These are phyloP conservation scores for Candolleomyces efflorescens DNA, from an alignment of 768 basidiomycete genomes.

Conservation along the genomic window DNA sequence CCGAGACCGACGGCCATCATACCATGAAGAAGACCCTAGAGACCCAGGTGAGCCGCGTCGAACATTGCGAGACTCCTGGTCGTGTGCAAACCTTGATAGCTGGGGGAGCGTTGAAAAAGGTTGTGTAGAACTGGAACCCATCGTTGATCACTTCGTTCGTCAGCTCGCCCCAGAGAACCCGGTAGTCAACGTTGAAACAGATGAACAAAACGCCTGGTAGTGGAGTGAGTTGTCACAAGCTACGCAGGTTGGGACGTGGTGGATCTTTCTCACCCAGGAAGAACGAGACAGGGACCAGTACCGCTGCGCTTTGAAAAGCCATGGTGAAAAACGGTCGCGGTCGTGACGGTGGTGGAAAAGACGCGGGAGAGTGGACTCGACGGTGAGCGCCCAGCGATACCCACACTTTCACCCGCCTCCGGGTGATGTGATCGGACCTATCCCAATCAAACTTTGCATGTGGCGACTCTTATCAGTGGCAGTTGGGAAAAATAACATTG, in stretches of 20 bases:
- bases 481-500: background rate
- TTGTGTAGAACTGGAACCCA: conserved; percentile 86
- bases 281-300: conserved; percentile 84
- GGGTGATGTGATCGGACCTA: background rate
- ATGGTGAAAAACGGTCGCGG: conserved; percentile 33
- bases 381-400: background rate
- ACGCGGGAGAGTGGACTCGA: background rate
- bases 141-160: conserved; percentile 65
- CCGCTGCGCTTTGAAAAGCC: conserved; percentile 89
- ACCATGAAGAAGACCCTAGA: conserved; percentile 80
- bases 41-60: background rate
- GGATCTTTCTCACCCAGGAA: conserved; percentile 69
- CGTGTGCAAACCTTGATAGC: conserved; percentile 75
- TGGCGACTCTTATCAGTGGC: background rate
- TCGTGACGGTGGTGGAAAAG: conserved; percentile 1
- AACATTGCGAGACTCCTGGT: background rate
- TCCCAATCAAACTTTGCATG: background rate
- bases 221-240: background rate
- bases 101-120: conserved; percentile 89
- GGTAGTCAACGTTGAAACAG: conserved; percentile 85
- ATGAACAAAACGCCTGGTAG: conserved; percentile 71
- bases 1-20: conserved; percentile 76
- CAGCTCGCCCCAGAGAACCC: conserved; percentile 67
- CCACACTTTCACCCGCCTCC: background rate
- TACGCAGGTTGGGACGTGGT: background rate